A percentile compares a stretch with the other conserved stretches of the same genome.
These are phyloP conservation scores for Heliamphora exappendiculata DNA, from an alignment of 148 eudicot genomes.

Conservation along the genomic window DNA sequence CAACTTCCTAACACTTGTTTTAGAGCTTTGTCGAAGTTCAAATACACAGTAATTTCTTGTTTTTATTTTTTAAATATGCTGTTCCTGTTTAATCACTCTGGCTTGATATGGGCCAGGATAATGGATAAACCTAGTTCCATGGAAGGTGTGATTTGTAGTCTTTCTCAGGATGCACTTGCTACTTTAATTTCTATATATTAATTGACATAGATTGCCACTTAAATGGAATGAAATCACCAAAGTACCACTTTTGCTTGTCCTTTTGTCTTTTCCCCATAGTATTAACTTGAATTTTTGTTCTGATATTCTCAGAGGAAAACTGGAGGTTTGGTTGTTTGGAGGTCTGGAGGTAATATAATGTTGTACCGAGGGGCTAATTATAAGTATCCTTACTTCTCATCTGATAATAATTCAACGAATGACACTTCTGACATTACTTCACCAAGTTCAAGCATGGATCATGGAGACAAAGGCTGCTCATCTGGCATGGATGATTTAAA, in stretches of 20 bases:
- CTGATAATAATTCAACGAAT: slow-evolving; percentile 22
- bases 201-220: background rate
- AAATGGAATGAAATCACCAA: background rate
- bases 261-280: background rate
- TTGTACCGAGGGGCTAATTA: slow-evolving; percentile 81
- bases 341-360: slow-evolving; percentile 84
- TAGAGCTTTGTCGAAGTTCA: background rate
- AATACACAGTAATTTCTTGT: background rate
- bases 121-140: background rate
- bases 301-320: slow-evolving; percentile 69
- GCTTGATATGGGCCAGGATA: background rate
- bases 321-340: slow-evolving; percentile 93
- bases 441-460: slow-evolving; percentile 22
- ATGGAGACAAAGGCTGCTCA: slow-evolving; percentile 22
- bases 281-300: slow-evolving; percentile 10
- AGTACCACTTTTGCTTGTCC: background rate
- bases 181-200: background rate
- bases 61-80: background rate
- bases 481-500: slow-evolving; percentile 20
- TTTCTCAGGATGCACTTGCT: background rate
- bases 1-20: background rate
- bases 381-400: slow-evolving; percentile 74
- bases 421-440: slow-evolving; percentile 30
- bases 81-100: background rate
- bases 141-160: background rate